Percentiles rank a stretch among this genome's conserved stretches.
phyloP scores from a whole-genome alignment of 164 flowering plant genomes.

The Protea cynaroides region DNA sequence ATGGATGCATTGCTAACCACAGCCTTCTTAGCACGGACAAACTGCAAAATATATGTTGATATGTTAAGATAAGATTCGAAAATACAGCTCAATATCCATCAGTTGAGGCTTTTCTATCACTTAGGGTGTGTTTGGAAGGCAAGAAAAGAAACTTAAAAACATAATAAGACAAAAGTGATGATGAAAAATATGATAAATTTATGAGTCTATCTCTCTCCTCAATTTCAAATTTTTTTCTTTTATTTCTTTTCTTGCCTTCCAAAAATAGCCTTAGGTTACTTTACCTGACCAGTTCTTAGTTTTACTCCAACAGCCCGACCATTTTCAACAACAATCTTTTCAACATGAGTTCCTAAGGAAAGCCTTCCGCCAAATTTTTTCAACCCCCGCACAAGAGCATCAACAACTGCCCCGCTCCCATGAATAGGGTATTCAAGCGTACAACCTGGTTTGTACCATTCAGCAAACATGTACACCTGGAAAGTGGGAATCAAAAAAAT shows the following conservation, averaged over 20 bases:
- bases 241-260: no score
- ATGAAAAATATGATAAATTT: no score
- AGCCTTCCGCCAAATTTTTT: slow-evolving; percentile 82
- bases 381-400: slow-evolving; percentile 86
- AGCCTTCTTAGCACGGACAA: slow-evolving; percentile 85
- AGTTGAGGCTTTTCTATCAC: not conserved
- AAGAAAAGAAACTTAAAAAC: no score
- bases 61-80: slow-evolving; percentile 4
- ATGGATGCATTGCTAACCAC: slow-evolving; percentile 96
- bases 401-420: slow-evolving; percentile 78
- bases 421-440: slow-evolving; percentile 82
- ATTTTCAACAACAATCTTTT: slow-evolving; percentile 68
- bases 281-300: slow-evolving; percentile 73
- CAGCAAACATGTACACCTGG: slow-evolving; percentile 98
- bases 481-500: slow-evolving; percentile 9
- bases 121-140: no score
- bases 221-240: no score
- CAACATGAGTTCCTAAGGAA: slow-evolving; percentile 66
- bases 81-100: not conserved
- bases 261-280: slow-evolving; percentile 26
- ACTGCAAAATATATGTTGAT: slow-evolving; percentile 39
- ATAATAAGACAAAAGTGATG: no score
- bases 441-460: slow-evolving; percentile 97
- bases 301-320: slow-evolving; percentile 76
- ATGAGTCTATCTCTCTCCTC: no score